phyloP scores from a whole-genome alignment of 805 yeast genomes.

The Wickerhamomyces mucosus region DNA sequence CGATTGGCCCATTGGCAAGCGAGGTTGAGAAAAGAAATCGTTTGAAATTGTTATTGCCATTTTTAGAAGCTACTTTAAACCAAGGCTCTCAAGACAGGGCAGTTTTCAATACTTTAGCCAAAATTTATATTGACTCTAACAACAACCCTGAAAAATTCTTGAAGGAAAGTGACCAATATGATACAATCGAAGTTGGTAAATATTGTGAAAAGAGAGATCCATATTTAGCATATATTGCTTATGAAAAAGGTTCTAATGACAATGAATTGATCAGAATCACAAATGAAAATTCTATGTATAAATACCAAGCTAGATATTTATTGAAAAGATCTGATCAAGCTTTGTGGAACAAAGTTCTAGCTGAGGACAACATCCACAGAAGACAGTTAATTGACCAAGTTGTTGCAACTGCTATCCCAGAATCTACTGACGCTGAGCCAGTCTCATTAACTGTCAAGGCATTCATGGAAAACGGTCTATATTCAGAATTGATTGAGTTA shows the following conservation, averaged over 20 bases:
- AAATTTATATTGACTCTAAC: constrained; percentile 95
- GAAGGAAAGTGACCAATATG: constrained; percentile 82
- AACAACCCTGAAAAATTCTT: constrained; percentile 96
- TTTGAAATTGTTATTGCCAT: constrained; percentile 83
- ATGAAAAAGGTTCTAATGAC: constrained; percentile 91
- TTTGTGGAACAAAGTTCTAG: constrained; percentile 75
- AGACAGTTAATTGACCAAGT: constrained; percentile 90
- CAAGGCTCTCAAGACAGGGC: constrained; percentile 86
- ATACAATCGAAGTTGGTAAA: constrained; percentile 91
- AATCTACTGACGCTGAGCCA: constrained; percentile 85
- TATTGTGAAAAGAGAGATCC: constrained; percentile 99
- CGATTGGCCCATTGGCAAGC: constrained; percentile 76
- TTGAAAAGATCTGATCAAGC: constrained; percentile 77
- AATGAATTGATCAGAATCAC: constrained; percentile 84
- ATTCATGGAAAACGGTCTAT: constrained; percentile 91
- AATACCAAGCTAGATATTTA: constrained; percentile 96
- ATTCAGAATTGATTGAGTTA: constrained; percentile 86
- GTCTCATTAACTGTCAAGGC: constrained; percentile 90
- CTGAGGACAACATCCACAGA: constrained; percentile 73
- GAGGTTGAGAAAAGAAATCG: constrained; percentile 97
- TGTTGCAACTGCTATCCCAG: constrained; percentile 94
- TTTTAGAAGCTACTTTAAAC: constrained; percentile 78
- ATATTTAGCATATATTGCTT: constrained; percentile 93
- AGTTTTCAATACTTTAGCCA: constrained; percentile 89
- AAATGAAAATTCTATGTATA: constrained; percentile 96